phyloP scores from a whole-genome alignment of 495 filamentous ascomycete species.

The Venustampulla echinocandica region DNA sequence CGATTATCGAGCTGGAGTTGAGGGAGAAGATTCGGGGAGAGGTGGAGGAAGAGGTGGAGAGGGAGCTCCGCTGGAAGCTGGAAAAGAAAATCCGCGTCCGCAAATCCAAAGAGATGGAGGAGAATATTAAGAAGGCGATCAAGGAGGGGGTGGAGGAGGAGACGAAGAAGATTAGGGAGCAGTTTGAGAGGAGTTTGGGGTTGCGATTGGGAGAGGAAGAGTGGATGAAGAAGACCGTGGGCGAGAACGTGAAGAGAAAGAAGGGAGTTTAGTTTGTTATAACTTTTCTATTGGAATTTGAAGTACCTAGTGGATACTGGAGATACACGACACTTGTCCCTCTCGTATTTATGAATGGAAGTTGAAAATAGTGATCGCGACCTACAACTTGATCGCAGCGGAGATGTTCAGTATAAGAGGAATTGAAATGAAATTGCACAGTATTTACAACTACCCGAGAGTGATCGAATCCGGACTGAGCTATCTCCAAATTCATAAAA shows the following conservation, averaged over 20 bases:
- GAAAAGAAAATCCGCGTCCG: background rate
- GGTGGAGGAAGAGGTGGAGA: background rate
- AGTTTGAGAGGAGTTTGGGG: background rate
- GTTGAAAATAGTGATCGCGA: no score
- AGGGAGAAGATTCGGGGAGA: background rate
- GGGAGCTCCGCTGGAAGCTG: background rate
- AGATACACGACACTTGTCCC: no score
- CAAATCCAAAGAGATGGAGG: background rate
- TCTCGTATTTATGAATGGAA: no score
- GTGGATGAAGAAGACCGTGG: background rate
- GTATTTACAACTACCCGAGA: no score
- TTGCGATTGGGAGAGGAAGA: background rate
- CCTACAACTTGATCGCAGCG: no score
- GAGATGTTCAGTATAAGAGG: no score
- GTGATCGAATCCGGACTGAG: no score
- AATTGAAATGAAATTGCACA: no score
- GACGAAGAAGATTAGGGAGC: background rate
- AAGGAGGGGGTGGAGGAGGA: background rate
- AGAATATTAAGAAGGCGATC: background rate
- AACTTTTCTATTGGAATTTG: no score
- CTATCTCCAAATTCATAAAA: no score
- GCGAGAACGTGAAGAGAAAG: background rate
- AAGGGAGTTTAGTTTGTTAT: no score
- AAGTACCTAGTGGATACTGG: no score
- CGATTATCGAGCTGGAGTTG: background rate